phyloP scores from a whole-genome alignment of 2,329 filamentous ascomycete species.

The Emmonsiellopsis sp. region DNA sequence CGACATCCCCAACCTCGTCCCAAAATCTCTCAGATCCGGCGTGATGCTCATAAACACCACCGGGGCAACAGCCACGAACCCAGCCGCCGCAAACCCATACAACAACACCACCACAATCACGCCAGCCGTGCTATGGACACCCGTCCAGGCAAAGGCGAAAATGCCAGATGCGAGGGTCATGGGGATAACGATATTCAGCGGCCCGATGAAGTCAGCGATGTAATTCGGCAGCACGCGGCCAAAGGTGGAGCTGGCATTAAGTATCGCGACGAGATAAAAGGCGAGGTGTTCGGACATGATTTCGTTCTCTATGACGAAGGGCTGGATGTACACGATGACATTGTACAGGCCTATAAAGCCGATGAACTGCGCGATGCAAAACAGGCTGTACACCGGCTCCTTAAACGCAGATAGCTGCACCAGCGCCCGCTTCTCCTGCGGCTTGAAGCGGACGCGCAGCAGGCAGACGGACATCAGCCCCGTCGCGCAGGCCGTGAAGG shows the following conservation, averaged over 20 bases:
- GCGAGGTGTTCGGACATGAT: conserved; percentile 44
- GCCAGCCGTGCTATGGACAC: conserved; percentile 28
- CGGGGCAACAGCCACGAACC: conserved; percentile 38
- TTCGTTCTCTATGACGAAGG: conserved; percentile 52
- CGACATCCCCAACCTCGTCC: conserved; percentile 49
- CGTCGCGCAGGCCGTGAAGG: conserved; percentile 37
- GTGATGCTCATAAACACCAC: conserved; percentile 16
- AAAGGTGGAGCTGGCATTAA: conserved; percentile 55
- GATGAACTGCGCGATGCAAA: conserved; percentile 35
- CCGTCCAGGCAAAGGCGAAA: conserved; percentile 35
- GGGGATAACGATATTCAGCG: conserved; percentile 46
- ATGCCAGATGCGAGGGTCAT: conserved; percentile 35
- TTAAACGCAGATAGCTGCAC: conserved; percentile 13
- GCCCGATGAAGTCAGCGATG: conserved; percentile 49
- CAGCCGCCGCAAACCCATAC: conserved; percentile 46
- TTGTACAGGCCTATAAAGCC: conserved; percentile 40
- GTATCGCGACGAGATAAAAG: conserved; percentile 60
- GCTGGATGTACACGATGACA: conserved; percentile 45
- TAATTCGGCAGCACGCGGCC: conserved; percentile 52
- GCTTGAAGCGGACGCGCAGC: conserved; percentile 11
- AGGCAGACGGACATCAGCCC: conserved; percentile 9
- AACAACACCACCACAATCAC: conserved; percentile 34
- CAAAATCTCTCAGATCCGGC: conserved; percentile 44
- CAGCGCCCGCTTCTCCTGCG: conserved; percentile 12
- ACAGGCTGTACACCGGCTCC: conserved; percentile 10